Evolutionary conservation across 2,329 filamentous ascomycete species (phyloP).

Genomic region (Epichloe bromicola): DNA sequence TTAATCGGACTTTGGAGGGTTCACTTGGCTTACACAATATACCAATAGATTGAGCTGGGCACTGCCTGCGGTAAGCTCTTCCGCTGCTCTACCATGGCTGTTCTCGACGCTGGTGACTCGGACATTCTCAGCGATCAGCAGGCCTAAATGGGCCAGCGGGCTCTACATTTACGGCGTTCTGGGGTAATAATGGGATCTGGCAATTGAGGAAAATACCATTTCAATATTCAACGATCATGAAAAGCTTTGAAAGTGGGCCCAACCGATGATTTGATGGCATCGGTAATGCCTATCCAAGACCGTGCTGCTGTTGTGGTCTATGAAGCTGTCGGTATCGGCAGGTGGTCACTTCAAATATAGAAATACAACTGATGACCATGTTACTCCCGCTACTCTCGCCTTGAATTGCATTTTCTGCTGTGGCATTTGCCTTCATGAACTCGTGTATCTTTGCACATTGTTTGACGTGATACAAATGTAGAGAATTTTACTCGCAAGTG

Average conservation of each 20-base stretch:
- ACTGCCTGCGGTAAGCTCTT: conserved; percentile 99
- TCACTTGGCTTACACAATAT: conserved; percentile 42
- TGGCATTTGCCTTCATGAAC: neutral
- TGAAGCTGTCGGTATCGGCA: conserved; percentile 1
- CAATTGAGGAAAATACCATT: conserved; percentile 25
- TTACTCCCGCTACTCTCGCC: conserved; percentile 2
- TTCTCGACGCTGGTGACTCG: conserved; percentile 94
- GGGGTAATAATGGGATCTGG: conserved; percentile 23
- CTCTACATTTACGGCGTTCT: conserved; percentile 30
- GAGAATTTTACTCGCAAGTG: neutral
- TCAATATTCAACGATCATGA: conserved; percentile 13
- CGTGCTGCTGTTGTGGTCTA: conserved; percentile 5
- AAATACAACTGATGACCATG: conserved; percentile 10
- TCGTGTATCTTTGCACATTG: neutral
- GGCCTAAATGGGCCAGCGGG: conserved; percentile 32
- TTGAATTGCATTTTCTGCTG: neutral
- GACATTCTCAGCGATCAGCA: conserved; percentile 81
- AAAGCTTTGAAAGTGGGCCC: conserved; percentile 14
- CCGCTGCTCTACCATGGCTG: conserved; percentile 93
- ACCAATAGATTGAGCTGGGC: conserved; percentile 81
- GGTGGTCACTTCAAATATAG: conserved; percentile 9
- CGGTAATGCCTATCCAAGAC: conserved; percentile 13
- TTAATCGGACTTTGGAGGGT: conserved; percentile 77
- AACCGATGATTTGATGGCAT: neutral
- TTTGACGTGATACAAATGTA: neutral